Conservation (phyloP, 257 asterid genomes). For the Nemophila menziesii region DNA sequence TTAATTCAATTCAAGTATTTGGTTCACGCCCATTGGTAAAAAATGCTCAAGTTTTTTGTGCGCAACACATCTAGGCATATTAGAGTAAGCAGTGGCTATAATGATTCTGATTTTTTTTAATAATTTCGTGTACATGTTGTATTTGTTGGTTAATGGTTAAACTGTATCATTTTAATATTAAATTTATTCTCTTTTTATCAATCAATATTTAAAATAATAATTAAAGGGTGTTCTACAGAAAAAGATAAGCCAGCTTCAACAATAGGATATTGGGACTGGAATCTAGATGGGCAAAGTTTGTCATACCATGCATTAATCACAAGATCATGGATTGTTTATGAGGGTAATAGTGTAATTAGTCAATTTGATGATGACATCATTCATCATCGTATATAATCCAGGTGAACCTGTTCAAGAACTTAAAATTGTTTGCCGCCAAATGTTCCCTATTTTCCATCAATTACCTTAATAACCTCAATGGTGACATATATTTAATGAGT, state of each 20-base stretch:
- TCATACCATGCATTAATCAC: conserved; percentile 93
- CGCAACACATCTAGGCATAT: conserved; percentile 41
- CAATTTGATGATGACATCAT: too few species aligned
- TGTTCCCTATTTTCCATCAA: conserved; percentile 58
- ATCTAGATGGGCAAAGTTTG: conserved; percentile 48
- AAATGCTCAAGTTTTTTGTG: conserved; percentile 68
- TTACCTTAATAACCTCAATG: conserved; percentile 1
- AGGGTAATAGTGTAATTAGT: conserved; percentile 40
- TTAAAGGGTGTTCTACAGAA: conserved; percentile 22
- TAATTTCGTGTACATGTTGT: conserved; percentile 8
- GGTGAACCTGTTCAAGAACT: conserved; percentile 95
- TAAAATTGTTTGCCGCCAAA: conserved; percentile 79
- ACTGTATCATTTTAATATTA: background rate
- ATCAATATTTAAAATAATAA: conserved; percentile 11
- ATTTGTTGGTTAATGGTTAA: background rate
- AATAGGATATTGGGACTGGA: conserved; percentile 98
- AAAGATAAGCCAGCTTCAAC: conserved; percentile 66
- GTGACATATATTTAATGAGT: conserved; percentile 14
- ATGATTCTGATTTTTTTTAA: conserved; percentile 4
- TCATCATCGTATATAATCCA: conserved; percentile 22
- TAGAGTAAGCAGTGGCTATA: conserved; percentile 32
- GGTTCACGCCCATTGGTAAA: conserved; percentile 66
- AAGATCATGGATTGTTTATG: conserved; percentile 92
- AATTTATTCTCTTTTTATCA: too few species aligned
- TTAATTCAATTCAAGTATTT: conserved; percentile 59